Base-by-base conservation (phyloP, 495 filamentous ascomycete species). In the Aspergillus heteromorphus region DNA sequence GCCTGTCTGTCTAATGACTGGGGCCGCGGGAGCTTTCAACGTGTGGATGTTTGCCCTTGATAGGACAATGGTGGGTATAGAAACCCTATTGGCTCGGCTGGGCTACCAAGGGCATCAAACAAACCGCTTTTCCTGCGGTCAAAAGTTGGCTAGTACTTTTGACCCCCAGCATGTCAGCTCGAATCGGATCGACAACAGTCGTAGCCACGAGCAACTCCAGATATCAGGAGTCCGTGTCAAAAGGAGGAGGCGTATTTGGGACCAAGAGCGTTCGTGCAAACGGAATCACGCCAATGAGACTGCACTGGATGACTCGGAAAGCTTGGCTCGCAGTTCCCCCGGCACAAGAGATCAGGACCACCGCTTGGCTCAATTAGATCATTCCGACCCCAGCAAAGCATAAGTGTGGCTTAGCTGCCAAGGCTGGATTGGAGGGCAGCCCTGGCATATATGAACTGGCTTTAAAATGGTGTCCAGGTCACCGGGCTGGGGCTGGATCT, bases 91-190 rank as follows among this genome's bases (percentile, higher is more conserved):
- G 59, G 62, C 40, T 41, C 20, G 53, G 58, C 40, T 38, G 41
- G 20, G 27, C 19, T 30, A 50, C 45, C 49, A 30, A 51, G 42
- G 55, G 17, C 30, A 49, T 57, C 62, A 62, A 65, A 61, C 59
- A 65, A 57, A 59, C 42, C 48, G 25, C 41, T 55, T 43, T 45
- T 9, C 14, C 40, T 41, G 62, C 43, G 40, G 54, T 49, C 56
- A 48, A 53, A 48, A 53, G n/a, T 55, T 53, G 45, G 48, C 40
- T 45, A 41, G 59, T 62, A 58, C 59, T 59, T 65, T 62, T 65
- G 54, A 49, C 57, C 45, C n/a, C 18, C 45, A 19, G 34, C n/a
- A 14, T 47, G 8, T 19, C n/a, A 49, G 51, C 23, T 53, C 18
- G 30, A 42, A 49, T 42, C 40, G 53, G 30, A 59, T 38, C 23